Evolutionary conservation across 2,329 filamentous ascomycete species (phyloP), one percentile per base, ranked within the genome.

Genomic region (Ceratocystis destructans): DNA sequence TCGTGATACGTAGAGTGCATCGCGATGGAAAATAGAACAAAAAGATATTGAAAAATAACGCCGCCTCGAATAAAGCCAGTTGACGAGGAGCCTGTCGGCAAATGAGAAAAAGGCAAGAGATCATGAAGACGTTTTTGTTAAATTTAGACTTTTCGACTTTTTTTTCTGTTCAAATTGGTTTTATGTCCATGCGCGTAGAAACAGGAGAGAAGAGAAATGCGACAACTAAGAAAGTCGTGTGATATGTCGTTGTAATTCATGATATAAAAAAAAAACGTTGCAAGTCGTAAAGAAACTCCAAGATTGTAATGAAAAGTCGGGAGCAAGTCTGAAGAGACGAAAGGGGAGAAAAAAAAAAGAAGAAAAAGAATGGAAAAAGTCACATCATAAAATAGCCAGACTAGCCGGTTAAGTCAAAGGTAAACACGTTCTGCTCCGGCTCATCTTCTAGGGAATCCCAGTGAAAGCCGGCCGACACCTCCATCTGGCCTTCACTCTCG

Each of bases 101-200:
- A 37, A 25, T 17, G 37, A 37, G 6, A 31, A 33, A 45, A 44
- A n/a, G 25, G 2, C 63, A 57, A 57, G 31, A 33, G 28, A 57
- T 31, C 25, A 59, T 37, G 55, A 31, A 25, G 25, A 33, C 7
- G 12, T 62, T 64, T 67, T 64, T 67, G 64, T 62, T 55, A 20
- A 22, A 33, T 17, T 57, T 55, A 8, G 17, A n/a, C 10, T 53
- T 62, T 50, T 37, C 17, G 45, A 10, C 20, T 61, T 63, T 62
- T 55, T 62, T 66, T 66, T 64, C 64, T 67, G 33, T 67, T 67
- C 22, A 41, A n/a, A 20, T 64, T 64, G 15, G n/a, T 64, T 59
- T 67, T 15, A 15, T 41, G 37, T 10, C 15, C 37, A 66, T 62
- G 61, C 25, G 37, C 25, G 20, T 61, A 45, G 31, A 20, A 53